Evolutionary conservation across 1,284 basidiomycete species (phyloP).

Genomic region (Entoloma clypeatum): DNA sequence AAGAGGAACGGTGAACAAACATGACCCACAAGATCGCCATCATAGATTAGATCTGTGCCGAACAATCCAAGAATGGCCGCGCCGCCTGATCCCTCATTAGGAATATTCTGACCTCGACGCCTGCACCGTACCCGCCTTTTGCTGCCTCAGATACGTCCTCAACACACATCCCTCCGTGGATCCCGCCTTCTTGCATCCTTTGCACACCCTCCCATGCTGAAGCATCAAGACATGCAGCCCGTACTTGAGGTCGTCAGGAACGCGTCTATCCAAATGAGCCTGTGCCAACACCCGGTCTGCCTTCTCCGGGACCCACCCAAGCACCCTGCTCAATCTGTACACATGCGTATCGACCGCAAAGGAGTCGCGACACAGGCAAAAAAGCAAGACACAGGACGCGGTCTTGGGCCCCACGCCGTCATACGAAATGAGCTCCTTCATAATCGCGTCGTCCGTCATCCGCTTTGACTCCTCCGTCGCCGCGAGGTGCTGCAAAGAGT

Average conservation of each 20-base stretch:
- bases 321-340: conserved; percentile 57
- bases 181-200: conserved; percentile 44
- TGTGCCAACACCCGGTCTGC: conserved; percentile 65
- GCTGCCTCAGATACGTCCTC: conserved; percentile 28
- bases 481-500: conserved; percentile 56
- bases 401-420: conserved; percentile 78
- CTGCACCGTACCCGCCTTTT: background rate
- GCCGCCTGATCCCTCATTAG: no score
- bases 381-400: conserved; percentile 74
- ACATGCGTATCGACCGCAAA: conserved; percentile 82
- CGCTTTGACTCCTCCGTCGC: conserved; percentile 22
- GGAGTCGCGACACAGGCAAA: conserved; percentile 67
- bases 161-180: conserved; percentile 26
- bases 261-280: conserved; percentile 62
- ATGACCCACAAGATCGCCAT: no score
- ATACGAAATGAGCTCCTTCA: conserved; percentile 66
- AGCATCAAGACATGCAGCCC: conserved; percentile 71
- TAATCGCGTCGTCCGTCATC: conserved; percentile 54
- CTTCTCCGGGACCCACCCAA: conserved; percentile 67
- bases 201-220: conserved; percentile 55
- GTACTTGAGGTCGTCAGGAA: conserved; percentile 67
- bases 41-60: no score
- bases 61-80: no score
- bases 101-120: background rate
- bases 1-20: no score